Conservation (phyloP, 2,329 filamentous ascomycete genomes). For the Ophiocordyceps sinensis region DNA sequence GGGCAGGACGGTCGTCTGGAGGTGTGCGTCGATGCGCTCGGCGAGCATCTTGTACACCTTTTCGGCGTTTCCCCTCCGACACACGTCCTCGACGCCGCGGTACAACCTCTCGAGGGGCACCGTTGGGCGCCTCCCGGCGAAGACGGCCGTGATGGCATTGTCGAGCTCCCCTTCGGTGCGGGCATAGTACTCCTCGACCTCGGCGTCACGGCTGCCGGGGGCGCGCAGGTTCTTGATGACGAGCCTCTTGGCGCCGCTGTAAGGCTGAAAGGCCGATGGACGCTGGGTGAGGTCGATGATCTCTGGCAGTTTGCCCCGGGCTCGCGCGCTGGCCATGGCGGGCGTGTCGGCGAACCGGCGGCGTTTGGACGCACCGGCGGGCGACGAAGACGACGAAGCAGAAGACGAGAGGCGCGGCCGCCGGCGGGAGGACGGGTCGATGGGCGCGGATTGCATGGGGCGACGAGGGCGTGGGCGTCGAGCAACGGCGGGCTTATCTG, state of each 20-base stretch:
- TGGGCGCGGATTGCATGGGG: constrained; percentile 19
- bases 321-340: constrained; percentile 20
- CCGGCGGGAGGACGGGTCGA: constrained; percentile 20
- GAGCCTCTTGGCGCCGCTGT: constrained; percentile 67
- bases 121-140: constrained; percentile 46
- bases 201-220: constrained; percentile 36
- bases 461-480: neutral
- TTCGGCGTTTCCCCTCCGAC: constrained; percentile 59
- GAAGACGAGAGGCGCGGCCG: constrained; percentile 22
- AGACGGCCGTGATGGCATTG: constrained; percentile 57
- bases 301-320: constrained; percentile 25
- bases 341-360: constrained; percentile 13
- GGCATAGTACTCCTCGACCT: constrained; percentile 65
- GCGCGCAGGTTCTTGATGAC: constrained; percentile 85
- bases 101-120: constrained; percentile 81
- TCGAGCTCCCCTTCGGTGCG: constrained; percentile 63
- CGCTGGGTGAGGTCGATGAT: constrained; percentile 18
- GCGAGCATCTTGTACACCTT: constrained; percentile 54
- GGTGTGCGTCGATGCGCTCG: constrained; percentile 50
- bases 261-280: constrained; percentile 48
- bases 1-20: constrained; percentile 46
- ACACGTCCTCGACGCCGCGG: constrained; percentile 81
- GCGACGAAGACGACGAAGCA: constrained; percentile 10
- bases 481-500: too few species aligned
- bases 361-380: constrained; percentile 15